A percentile compares a stretch with the other conserved stretches of the same genome.
Evolutionary conservation across 192 early-diverging fungal species (phyloP).

Genomic region (Coemansia reversa): DNA sequence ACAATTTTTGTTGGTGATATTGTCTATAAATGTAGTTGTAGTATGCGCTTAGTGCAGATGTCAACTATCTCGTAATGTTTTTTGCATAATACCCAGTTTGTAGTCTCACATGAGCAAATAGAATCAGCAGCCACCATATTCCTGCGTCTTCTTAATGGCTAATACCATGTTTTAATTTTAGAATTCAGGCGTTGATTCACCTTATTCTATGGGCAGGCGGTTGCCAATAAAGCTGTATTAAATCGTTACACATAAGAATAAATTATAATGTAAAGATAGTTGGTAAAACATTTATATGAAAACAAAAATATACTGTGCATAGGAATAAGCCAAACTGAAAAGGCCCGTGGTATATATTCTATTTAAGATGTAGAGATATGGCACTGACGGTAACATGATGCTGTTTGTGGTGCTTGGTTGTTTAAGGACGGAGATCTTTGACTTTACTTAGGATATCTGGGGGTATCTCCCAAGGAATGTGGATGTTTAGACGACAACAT

Average conservation of each 20-base stretch:
- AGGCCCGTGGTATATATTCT: not conserved
- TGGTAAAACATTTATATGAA: not conserved
- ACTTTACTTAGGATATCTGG: constrained; percentile 7
- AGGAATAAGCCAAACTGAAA: not conserved
- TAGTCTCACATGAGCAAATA: too few relatives aligned
- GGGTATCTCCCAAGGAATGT: constrained; percentile 26
- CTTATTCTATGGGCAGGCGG: not conserved
- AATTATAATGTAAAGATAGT: not conserved
- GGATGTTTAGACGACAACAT: constrained; percentile 17
- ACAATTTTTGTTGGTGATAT: too few relatives aligned
- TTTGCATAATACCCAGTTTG: not conserved
- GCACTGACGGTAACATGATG: not conserved
- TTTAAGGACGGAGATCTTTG: not conserved
- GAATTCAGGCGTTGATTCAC: not conserved
- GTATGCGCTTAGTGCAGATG: too few relatives aligned
- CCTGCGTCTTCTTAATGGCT: too few relatives aligned
- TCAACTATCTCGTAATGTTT: not conserved
- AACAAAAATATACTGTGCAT: not conserved
- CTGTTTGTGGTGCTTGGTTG: not conserved
- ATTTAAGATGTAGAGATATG: not conserved
- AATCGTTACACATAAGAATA: not conserved
- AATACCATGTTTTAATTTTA: not conserved
- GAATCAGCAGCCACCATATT: too few relatives aligned
- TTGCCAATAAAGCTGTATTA: too few relatives aligned
- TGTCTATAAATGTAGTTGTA: too few relatives aligned